Evolutionary conservation across 768 basidiomycete species (phyloP), one percentile per base, ranked within the genome.

Genomic region (Naganishia vaughanmartiniae): DNA sequence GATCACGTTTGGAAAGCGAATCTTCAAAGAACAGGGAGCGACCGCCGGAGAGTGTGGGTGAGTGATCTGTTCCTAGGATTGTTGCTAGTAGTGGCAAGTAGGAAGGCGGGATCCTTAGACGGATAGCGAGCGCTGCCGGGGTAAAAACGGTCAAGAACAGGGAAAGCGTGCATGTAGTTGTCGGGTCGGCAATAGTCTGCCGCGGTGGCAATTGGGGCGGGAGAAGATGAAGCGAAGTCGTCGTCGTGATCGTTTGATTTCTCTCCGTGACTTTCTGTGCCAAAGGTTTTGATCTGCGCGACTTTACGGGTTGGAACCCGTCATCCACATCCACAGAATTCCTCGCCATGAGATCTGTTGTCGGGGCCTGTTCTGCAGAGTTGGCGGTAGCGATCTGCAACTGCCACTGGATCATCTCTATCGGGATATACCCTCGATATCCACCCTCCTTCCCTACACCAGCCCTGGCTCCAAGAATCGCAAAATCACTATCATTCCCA

Each of bases 391-490:
- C 36, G 19, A 63, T 26, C 26, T 63, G 60, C 57, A 70, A 45
- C 46, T 68, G 53, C 81, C 81, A 82, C 65, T 67, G 69, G 46
- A 82, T 67, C 75, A 76, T 76, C 63, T 81, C 79, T 30, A 82
- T 66, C 33, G 80, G 81, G 34, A 77, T 73, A 69, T 79, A 82
- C 10, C 81, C 81, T 54, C 69, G 70, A 63, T 72, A 72, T 19
- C 68, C 67, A 7, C 57, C 54, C 2, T 73, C 71, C 9, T n/a
- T 24, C 12, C 3, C 55, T 54, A 69, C n/a, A 7, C 42, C 42
- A 33, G 67, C 42, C 17, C 36, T 60, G 54, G 54, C 28, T 54
- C 74, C 15, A 11, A 65, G 60, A 54, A 70, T 70, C 21, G 76
- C 73, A 69, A 78, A 82, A 66, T 82, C 81, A 5, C 73, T 74